phyloP scores from a whole-genome alignment of 768 basidiomycete genomes.

The Rhodotorula toruloides region DNA sequence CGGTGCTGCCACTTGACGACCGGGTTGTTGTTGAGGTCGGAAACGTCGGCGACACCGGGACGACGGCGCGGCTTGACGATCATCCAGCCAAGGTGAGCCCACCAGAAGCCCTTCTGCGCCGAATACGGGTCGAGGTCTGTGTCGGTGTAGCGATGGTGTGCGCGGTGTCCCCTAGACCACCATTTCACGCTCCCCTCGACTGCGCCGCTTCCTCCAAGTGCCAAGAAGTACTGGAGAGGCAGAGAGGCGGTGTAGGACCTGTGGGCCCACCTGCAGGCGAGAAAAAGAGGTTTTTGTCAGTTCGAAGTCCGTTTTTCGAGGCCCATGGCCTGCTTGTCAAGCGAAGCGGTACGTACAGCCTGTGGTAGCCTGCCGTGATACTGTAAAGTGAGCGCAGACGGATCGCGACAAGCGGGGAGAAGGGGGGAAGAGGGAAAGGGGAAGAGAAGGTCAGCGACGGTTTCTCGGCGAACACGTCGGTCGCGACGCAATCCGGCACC shows the following conservation, averaged over 20 bases:
- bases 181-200: conserved; percentile 74
- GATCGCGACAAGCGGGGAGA: too few relatives aligned
- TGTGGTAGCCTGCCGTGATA: conserved; percentile 88
- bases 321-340: too few relatives aligned
- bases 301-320: too few relatives aligned
- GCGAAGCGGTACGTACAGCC: conserved; percentile 51
- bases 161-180: conserved; percentile 98
- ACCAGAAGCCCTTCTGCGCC: conserved; percentile 67
- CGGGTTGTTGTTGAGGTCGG: conserved; percentile 64
- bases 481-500: too few relatives aligned
- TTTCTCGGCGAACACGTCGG: too few relatives aligned
- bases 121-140: conserved; percentile 81
- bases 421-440: not conserved
- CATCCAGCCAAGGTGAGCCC: conserved; percentile 83
- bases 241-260: conserved; percentile 86
- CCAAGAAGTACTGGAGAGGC: conserved; percentile 77
- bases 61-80: conserved; percentile 66
- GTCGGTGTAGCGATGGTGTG: conserved; percentile 65
- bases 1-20: conserved; percentile 74
- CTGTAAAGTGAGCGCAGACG: too few relatives aligned
- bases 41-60: conserved; percentile 66
- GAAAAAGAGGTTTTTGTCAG: not conserved
- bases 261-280: conserved; percentile 67
- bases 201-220: conserved; percentile 80
- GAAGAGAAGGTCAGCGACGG: too few relatives aligned